Evolutionary conservation across 768 basidiomycete genomes (phyloP).

Genomic region (Boletus rufocinnamomeus): DNA sequence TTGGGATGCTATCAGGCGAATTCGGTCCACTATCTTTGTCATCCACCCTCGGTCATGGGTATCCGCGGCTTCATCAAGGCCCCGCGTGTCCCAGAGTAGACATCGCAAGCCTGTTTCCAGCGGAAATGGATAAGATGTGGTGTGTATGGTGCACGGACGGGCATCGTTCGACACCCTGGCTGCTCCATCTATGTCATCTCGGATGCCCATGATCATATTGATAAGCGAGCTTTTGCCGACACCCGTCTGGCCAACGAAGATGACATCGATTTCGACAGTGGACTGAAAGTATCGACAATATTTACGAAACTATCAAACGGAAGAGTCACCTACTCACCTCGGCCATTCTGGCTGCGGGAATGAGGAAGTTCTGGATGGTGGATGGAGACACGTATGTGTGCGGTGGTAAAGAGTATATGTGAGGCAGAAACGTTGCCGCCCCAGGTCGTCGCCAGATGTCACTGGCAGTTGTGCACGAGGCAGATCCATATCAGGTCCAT

Average conservation of each 20-base stretch:
- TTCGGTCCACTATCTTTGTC: constrained; percentile 10
- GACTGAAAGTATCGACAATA: constrained; percentile 8
- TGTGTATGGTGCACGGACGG: constrained; percentile 20
- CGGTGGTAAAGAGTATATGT: constrained; percentile 9
- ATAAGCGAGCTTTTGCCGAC: constrained; percentile 29
- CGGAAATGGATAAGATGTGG: constrained; percentile 6
- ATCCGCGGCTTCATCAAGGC: constrained; percentile 26
- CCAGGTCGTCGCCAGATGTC: constrained; percentile 1
- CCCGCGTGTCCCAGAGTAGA: constrained; percentile 30
- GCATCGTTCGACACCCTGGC: constrained; percentile 24
- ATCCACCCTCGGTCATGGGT: constrained; percentile 3
- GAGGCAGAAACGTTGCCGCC: background rate
- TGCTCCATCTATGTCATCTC: constrained; percentile 1
- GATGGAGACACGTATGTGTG: background rate
- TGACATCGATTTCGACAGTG: constrained; percentile 14
- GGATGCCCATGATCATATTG: constrained; percentile 25
- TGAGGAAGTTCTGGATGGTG: background rate
- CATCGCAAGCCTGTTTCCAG: constrained; percentile 11
- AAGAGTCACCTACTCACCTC: constrained; percentile 18
- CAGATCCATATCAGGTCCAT: constrained; percentile 24
- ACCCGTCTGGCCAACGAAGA: constrained; percentile 30
- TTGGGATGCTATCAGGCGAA: constrained; percentile 13
- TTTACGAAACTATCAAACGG: constrained; percentile 4
- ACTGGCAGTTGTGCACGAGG: constrained; percentile 28
- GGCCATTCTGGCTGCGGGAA: constrained; percentile 13